Conservation (phyloP, 768 basidiomycete genomes). For the Phylloporus arenicola region DNA sequence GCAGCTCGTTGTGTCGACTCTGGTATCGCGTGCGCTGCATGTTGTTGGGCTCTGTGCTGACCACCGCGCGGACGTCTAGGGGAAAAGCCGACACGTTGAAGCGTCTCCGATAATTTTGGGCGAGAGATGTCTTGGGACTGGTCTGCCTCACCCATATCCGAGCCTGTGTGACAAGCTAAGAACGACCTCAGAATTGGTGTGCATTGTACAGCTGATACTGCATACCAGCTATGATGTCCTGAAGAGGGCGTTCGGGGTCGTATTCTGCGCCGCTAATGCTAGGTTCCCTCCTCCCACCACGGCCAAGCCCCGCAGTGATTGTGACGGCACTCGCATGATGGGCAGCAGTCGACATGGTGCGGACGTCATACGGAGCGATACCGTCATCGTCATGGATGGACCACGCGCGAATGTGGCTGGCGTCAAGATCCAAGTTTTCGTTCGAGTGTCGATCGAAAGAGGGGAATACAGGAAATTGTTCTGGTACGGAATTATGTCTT, state of each 20-base stretch:
- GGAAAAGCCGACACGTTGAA: constrained; percentile 65
- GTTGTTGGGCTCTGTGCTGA: constrained; percentile 24
- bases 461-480: constrained; percentile 49
- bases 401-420: constrained; percentile 49
- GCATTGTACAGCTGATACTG: neutral
- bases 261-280: constrained; percentile 76
- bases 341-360: constrained; percentile 75
- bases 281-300: constrained; percentile 45
- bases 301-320: constrained; percentile 71
- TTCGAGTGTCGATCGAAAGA: constrained; percentile 57
- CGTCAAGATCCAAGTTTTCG: constrained; percentile 53
- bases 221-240: constrained; percentile 64
- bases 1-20: constrained; percentile 11
- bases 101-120: constrained; percentile 65
- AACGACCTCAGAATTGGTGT: neutral
- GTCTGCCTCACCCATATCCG: constrained; percentile 47
- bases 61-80: constrained; percentile 66
- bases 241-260: constrained; percentile 76
- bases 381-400: constrained; percentile 65
- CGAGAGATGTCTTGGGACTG: constrained; percentile 40
- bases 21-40: constrained; percentile 3
- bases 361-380: constrained; percentile 58
- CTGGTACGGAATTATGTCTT: constrained; percentile 58
- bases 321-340: constrained; percentile 91
- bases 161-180: constrained; percentile 43